These are phyloP conservation scores for Stereum hirsutum DNA, from an alignment of 1,284 basidiomycete species.

Conservation along the genomic window DNA sequence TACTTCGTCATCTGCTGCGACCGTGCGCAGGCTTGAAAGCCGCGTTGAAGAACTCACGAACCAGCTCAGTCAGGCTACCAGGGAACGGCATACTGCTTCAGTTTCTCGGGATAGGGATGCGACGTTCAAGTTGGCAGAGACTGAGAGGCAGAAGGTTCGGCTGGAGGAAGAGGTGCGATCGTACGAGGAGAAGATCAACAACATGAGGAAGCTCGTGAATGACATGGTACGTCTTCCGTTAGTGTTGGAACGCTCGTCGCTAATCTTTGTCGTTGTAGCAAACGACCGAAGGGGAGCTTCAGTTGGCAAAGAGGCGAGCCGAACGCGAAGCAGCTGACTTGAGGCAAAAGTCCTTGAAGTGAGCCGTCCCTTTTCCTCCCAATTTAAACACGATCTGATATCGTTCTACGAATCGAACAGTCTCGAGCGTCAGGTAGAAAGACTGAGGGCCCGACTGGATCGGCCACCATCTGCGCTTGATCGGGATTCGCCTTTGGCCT, in stretches of 20 bases:
- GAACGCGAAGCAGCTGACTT: slow-evolving; percentile 69
- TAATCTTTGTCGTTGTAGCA: slow-evolving; percentile 34
- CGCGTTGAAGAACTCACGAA: slow-evolving; percentile 65
- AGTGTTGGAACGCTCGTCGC: not conserved
- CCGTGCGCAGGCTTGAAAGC: slow-evolving; percentile 45
- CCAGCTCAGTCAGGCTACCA: slow-evolving; percentile 44
- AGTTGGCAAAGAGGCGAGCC: slow-evolving; percentile 63
- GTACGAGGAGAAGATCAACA: slow-evolving; percentile 47
- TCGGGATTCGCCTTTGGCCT: slow-evolving; percentile 22
- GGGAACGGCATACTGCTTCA: slow-evolving; percentile 38
- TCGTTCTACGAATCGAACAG: slow-evolving; percentile 22
- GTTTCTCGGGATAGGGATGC: slow-evolving; percentile 41
- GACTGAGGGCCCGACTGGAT: slow-evolving; percentile 51
- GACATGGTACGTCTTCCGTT: slow-evolving; percentile 33
- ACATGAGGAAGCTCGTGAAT: slow-evolving; percentile 51
- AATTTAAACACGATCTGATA: slow-evolving; percentile 2
- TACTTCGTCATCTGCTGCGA: slow-evolving; percentile 26
- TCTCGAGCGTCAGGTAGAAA: slow-evolving; percentile 61
- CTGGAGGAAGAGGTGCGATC: slow-evolving; percentile 56
- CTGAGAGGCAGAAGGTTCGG: slow-evolving; percentile 47
- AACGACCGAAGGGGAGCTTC: slow-evolving; percentile 58
- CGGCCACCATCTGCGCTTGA: slow-evolving; percentile 21
- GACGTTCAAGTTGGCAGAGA: slow-evolving; percentile 46
- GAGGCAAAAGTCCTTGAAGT: slow-evolving; percentile 65
- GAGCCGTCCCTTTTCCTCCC: slow-evolving; percentile 15